Conservation (phyloP, 495 filamentous ascomycete genomes). For the Penicillium malachiteum region DNA sequence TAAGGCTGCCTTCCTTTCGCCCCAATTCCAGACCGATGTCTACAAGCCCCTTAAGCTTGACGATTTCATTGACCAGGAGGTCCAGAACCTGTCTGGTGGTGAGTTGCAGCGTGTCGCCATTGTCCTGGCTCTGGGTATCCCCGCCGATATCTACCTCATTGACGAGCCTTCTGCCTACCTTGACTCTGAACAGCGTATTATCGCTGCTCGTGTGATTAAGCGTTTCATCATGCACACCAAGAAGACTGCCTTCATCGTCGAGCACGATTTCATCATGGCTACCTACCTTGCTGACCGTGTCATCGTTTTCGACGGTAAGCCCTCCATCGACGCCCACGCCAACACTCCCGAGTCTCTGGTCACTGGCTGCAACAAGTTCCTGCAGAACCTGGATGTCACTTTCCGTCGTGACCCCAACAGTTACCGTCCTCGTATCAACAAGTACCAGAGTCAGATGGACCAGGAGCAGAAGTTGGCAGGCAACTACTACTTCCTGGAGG, state of each 20-base stretch:
- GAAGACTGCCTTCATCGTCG: conserved; percentile 98
- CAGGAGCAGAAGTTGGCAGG: conserved; percentile 93
- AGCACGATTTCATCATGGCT: conserved; percentile 99
- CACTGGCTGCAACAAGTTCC: conserved; percentile 94
- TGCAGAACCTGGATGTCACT: conserved; percentile 93
- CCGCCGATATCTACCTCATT: conserved; percentile 98
- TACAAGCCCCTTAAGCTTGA: conserved; percentile 98
- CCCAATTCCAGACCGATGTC: conserved; percentile 98
- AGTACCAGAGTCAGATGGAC: conserved; percentile 89
- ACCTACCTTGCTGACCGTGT: conserved; percentile 96
- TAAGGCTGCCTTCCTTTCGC: conserved; percentile 90
- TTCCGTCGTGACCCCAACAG: conserved; percentile 98
- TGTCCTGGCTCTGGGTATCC: conserved; percentile 87
- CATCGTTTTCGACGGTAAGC: conserved; percentile 95
- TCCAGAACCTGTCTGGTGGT: conserved; percentile 97
- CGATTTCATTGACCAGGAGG: conserved; percentile 99
- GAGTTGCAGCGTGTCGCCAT: conserved; percentile 98
- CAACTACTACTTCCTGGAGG: conserved; percentile 97
- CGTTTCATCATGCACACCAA: conserved; percentile 99
- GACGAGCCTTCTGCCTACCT: conserved; percentile 95
- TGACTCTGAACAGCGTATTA: conserved; percentile 98
- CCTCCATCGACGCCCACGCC: conserved; percentile 81
- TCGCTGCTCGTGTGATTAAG: conserved; percentile 96
- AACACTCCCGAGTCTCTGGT: conserved; percentile 88
- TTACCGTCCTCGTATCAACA: conserved; percentile 97